A percentile compares a stretch with the other conserved stretches of the same genome.
Evolutionary conservation across 768 basidiomycete species (phyloP).

Genomic region (Auricularia sp.): DNA sequence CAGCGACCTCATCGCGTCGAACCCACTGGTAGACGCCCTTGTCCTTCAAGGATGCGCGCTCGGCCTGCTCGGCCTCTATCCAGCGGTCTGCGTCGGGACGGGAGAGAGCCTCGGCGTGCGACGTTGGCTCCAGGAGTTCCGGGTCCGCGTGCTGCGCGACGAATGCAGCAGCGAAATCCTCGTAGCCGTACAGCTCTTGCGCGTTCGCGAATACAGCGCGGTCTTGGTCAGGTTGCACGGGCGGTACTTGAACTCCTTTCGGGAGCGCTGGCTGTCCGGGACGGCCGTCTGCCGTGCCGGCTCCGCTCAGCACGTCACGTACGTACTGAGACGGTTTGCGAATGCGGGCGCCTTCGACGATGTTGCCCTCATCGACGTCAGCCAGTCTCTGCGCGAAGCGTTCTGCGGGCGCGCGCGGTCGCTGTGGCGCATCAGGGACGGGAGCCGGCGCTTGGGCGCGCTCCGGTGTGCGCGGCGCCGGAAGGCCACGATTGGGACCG

Average conservation of each 20-base stretch:
- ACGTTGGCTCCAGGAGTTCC: not conserved
- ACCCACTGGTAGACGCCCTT: not conserved
- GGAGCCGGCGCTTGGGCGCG: not conserved
- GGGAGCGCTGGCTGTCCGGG: not conserved
- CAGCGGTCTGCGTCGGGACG: not conserved
- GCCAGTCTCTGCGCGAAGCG: not conserved
- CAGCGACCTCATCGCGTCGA: not conserved
- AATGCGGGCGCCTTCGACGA: not conserved
- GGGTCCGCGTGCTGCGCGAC: not conserved
- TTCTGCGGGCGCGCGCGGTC: not conserved
- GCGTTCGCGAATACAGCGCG: not conserved
- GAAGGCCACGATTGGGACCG: not conserved
- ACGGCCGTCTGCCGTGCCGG: not conserved
- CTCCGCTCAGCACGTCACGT: not conserved
- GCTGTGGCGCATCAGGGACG: not conserved
- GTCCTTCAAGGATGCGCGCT: not conserved
- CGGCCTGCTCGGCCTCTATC: not conserved
- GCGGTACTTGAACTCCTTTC: not conserved
- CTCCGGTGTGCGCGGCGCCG: not conserved
- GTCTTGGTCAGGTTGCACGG: not conserved
- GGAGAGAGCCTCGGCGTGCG: not conserved
- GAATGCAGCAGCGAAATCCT: not conserved
- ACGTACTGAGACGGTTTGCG: not conserved
- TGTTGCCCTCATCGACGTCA: not conserved
- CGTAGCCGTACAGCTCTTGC: not conserved